Evolutionary conservation across 2,329 filamentous ascomycete species (phyloP).

Genomic region (Stenocarpella maydis): DNA sequence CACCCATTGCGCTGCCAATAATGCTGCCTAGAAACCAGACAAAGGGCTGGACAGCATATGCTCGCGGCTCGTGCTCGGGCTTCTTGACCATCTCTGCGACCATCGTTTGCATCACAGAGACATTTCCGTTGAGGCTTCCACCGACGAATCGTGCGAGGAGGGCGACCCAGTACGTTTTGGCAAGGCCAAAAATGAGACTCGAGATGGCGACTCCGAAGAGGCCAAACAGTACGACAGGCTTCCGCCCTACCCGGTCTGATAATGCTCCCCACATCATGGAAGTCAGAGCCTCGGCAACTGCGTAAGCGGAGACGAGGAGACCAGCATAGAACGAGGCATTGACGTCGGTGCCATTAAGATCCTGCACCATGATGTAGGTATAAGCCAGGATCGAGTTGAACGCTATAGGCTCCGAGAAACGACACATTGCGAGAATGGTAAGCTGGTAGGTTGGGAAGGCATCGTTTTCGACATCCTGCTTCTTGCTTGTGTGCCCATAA

Average conservation of each 20-base stretch:
- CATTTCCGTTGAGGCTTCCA: conserved; percentile 51
- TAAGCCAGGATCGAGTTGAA: conserved; percentile 56
- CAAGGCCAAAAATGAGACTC: conserved; percentile 52
- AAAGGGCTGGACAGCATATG: conserved; percentile 35
- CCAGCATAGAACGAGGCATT: conserved; percentile 59
- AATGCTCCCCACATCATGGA: conserved; percentile 52
- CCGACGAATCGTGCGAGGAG: conserved; percentile 51
- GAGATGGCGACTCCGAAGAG: conserved; percentile 47
- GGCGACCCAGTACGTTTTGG: conserved; percentile 52
- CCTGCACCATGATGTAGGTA: conserved; percentile 52
- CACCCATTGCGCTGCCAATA: conserved; percentile 34
- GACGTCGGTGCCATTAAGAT: conserved; percentile 48
- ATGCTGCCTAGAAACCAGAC: conserved; percentile 35
- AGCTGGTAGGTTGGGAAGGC: conserved; percentile 55
- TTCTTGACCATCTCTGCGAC: conserved; percentile 52
- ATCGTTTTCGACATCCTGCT: conserved; percentile 19
- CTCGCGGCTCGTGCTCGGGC: conserved; percentile 49
- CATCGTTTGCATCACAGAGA: conserved; percentile 52
- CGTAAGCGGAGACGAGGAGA: conserved; percentile 55
- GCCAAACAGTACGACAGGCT: conserved; percentile 43
- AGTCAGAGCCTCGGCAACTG: conserved; percentile 52
- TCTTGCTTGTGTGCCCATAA: conserved; percentile 2
- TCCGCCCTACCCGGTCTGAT: conserved; percentile 50
- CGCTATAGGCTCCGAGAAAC: conserved; percentile 55
- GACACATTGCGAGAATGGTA: conserved; percentile 54